Evolutionary conservation across 1,284 basidiomycete species (phyloP).

Genomic region (Trichosporon coremiiforme): DNA sequence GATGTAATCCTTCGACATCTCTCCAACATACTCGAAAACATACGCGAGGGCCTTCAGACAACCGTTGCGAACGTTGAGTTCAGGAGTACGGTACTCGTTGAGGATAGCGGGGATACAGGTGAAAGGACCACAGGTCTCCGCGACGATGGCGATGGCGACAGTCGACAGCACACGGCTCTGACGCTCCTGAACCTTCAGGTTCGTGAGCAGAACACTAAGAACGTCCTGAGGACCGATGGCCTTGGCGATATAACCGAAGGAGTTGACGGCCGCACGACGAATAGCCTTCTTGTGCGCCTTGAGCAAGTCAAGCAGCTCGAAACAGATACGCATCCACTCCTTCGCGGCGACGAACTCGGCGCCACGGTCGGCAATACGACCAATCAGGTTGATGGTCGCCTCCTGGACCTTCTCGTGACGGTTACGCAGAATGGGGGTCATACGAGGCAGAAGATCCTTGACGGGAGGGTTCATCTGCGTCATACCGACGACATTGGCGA

Average conservation of each 20-base stretch:
- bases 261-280: constrained; percentile 97
- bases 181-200: constrained; percentile 96
- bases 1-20: constrained; percentile 97
- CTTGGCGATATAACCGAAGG: constrained; percentile 99
- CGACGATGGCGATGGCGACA: constrained; percentile 93
- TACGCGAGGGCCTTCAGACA: constrained; percentile 98
- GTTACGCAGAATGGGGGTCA: constrained; percentile 99
- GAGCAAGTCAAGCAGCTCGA: constrained; percentile 93
- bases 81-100: constrained; percentile 97
- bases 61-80: constrained; percentile 98
- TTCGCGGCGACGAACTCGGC: constrained; percentile 95
- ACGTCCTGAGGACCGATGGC: constrained; percentile 99
- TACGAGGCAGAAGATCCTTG: constrained; percentile 95
- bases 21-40: constrained; percentile 99
- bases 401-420: constrained; percentile 99
- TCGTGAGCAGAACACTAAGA: constrained; percentile 91
- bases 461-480: constrained; percentile 99
- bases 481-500: constrained; percentile 99
- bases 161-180: constrained; percentile 99
- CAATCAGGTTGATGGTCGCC: constrained; percentile 98
- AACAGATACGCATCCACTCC: constrained; percentile 99
- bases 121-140: constrained; percentile 98
- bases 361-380: constrained; percentile 97
- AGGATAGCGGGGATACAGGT: constrained; percentile 98
- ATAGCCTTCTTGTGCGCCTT: constrained; percentile 99